A percentile compares a stretch with the other conserved stretches of the same genome.
Conservation (phyloP, 257 asterid species). For the Perilla frutescens region DNA sequence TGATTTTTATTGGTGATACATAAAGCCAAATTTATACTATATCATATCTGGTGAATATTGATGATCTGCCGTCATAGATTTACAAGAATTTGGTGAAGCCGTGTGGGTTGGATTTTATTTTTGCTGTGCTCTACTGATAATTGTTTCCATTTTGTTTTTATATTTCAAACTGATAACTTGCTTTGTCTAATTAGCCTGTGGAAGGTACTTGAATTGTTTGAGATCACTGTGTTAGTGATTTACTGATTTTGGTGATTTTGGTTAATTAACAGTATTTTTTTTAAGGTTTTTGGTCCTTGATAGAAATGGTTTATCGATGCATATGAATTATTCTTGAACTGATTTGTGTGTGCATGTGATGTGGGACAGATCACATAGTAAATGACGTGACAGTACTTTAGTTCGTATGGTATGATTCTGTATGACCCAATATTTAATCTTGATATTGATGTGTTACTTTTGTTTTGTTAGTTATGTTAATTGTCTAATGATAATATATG, state of each 20-base stretch:
- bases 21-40: background rate
- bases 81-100: background rate
- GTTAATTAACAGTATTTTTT: background rate
- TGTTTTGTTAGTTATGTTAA: conserved; percentile 13
- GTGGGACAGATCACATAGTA: background rate
- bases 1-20: background rate
- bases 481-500: background rate
- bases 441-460: background rate
- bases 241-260: background rate
- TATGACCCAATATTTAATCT: background rate
- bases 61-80: background rate
- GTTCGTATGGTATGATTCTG: background rate
- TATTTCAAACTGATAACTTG: background rate
- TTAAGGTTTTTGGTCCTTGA: background rate
- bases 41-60: conserved; percentile 14
- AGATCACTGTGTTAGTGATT: background rate
- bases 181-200: background rate
- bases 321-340: background rate
- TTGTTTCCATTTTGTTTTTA: conserved; percentile 10
- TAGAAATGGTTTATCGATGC: background rate
- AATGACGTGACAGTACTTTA: background rate
- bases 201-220: conserved; percentile 1
- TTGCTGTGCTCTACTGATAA: conserved; percentile 9
- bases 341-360: background rate
- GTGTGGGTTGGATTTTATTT: background rate